phyloP scores from a whole-genome alignment of 371 early-diverging fungal genomes.

The Mortierella sp. region DNA sequence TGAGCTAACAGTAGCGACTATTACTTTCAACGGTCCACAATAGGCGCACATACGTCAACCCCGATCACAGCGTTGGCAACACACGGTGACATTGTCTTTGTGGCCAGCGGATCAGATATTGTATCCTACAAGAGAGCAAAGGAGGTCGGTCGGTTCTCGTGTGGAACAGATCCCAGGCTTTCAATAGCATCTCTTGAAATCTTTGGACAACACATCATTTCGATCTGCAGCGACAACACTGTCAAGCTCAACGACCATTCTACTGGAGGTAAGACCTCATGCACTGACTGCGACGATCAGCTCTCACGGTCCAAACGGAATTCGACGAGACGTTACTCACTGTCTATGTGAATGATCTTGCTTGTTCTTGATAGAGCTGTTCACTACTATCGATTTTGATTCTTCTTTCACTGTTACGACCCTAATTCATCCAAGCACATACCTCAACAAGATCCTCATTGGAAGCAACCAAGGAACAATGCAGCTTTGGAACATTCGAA shows the following conservation, averaged over 20 bases:
- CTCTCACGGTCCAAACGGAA: no score
- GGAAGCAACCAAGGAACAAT: slow-evolving; percentile 87
- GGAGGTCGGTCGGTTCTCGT: slow-evolving; percentile 57
- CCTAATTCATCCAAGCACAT: slow-evolving; percentile 94
- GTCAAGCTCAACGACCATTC: slow-evolving; percentile 81
- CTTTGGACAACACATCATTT: slow-evolving; percentile 82
- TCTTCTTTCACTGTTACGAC: slow-evolving; percentile 76
- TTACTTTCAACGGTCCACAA: slow-evolving; percentile 2
- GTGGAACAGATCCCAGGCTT: slow-evolving; percentile 30
- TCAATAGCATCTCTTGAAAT: slow-evolving; percentile 57
- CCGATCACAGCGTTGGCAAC: slow-evolving; percentile 84
- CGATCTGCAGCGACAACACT: slow-evolving; percentile 81
- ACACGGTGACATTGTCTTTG: slow-evolving; percentile 77
- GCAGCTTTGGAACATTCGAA: slow-evolving; percentile 93
- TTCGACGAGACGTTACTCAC: no score
- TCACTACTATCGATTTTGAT: slow-evolving; percentile 83
- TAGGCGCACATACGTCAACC: slow-evolving; percentile 75
- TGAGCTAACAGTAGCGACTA: neutral
- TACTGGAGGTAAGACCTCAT: slow-evolving; percentile 64
- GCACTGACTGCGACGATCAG: no score
- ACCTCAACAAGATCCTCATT: slow-evolving; percentile 94
- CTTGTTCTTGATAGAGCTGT: slow-evolving; percentile 35
- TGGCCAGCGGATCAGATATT: slow-evolving; percentile 74
- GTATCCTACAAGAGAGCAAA: slow-evolving; percentile 79
- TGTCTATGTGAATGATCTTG: no score